Conservation (phyloP, 768 basidiomycete genomes). For the Suillus lakei region DNA sequence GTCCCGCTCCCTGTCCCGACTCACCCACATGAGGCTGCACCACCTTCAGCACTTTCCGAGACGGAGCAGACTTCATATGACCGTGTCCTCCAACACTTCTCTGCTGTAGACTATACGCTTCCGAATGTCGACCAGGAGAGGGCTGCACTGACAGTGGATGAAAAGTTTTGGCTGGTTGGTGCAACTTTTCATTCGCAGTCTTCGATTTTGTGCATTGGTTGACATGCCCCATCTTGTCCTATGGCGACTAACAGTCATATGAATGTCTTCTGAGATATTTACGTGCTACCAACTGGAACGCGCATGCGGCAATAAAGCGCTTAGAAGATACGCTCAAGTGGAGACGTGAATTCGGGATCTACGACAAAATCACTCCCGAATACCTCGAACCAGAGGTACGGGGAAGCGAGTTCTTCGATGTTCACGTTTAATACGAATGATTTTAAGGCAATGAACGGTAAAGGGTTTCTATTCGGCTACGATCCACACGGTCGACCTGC, state of each 20-base stretch:
- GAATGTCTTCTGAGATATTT: slow-evolving; percentile 81
- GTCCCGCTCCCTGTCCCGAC: slow-evolving; percentile 30
- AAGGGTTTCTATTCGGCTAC: slow-evolving; percentile 78
- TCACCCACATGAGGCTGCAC: slow-evolving; percentile 29
- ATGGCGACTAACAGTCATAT: slow-evolving; percentile 43
- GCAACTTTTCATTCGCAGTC: background rate
- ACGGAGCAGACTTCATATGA: slow-evolving; percentile 55
- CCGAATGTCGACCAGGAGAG: slow-evolving; percentile 47
- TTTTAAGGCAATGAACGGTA: slow-evolving; percentile 75
- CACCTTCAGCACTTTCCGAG: slow-evolving; percentile 44
- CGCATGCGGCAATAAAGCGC: slow-evolving; percentile 59
- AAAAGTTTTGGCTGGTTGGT: slow-evolving; percentile 78
- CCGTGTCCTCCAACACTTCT: slow-evolving; percentile 62
- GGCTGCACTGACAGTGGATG: slow-evolving; percentile 58
- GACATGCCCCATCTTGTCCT: slow-evolving; percentile 7
- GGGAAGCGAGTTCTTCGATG: background rate
- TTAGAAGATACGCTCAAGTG: slow-evolving; percentile 77
- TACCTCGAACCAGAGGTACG: slow-evolving; percentile 77
- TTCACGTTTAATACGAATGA: background rate
- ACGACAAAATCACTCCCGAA: slow-evolving; percentile 61
- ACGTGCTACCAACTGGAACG: slow-evolving; percentile 79
- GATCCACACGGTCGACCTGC: slow-evolving; percentile 69
- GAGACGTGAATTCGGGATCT: slow-evolving; percentile 80
- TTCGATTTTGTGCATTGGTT: background rate
- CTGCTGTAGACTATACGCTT: slow-evolving; percentile 51